Percentiles rank a stretch among this genome's conserved stretches.
phyloP scores from a whole-genome alignment of 495 filamentous ascomycete species.

The Pyronema domesticum region DNA sequence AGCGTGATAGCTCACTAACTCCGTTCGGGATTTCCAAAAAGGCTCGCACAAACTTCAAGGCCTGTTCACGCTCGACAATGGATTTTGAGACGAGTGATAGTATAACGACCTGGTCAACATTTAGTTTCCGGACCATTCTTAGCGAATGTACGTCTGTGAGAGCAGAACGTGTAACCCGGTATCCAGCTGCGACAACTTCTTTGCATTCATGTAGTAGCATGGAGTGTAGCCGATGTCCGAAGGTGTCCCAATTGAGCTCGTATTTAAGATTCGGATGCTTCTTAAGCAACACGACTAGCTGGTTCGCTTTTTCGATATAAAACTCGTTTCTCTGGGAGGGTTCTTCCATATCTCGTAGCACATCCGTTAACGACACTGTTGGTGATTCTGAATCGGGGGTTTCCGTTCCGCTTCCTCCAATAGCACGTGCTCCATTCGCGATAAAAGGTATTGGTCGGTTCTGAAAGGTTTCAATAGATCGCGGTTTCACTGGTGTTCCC shows the following conservation, averaged over 20 bases:
- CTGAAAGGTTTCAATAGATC: constrained; percentile 31
- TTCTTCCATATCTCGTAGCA: constrained; percentile 69
- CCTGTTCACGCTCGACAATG: constrained; percentile 90
- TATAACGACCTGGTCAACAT: constrained; percentile 60
- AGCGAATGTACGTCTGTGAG: constrained; percentile 83
- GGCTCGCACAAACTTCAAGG: constrained; percentile 84
- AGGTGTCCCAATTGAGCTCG: constrained; percentile 85
- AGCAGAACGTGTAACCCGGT: constrained; percentile 80
- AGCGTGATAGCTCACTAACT: constrained; percentile 68
- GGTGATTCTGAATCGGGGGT: constrained; percentile 66
- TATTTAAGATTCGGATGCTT: constrained; percentile 84
- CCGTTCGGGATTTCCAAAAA: constrained; percentile 94
- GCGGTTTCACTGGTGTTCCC: constrained; percentile 28
- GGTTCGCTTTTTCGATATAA: constrained; percentile 84
- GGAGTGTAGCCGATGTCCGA: constrained; percentile 78
- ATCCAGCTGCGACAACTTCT: constrained; percentile 87
- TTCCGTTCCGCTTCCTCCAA: constrained; percentile 21
- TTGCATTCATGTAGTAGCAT: constrained; percentile 90
- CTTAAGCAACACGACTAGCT: constrained; percentile 79
- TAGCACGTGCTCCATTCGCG: constrained; percentile 22
- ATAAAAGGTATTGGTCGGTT: constrained; percentile 53
- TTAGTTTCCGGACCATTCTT: constrained; percentile 65
- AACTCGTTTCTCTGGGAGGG: constrained; percentile 81
- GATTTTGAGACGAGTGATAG: constrained; percentile 45
- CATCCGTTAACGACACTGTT: constrained; percentile 73